Evolutionary conservation across 805 yeast species (phyloP).

Genomic region (Zygosaccharomyces bailii): DNA sequence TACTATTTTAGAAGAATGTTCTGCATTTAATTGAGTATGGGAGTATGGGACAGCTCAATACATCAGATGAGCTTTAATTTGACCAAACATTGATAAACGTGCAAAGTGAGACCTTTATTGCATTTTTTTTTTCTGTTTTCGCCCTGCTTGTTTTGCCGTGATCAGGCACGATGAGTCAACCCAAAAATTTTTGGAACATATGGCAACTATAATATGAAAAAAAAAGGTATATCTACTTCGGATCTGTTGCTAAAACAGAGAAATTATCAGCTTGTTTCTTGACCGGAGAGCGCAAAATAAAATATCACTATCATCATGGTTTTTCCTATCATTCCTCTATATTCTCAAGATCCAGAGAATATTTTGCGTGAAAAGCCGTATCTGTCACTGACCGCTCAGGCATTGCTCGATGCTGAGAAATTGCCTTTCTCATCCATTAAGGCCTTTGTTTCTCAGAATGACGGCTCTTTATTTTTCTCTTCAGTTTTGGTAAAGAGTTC

Average conservation of each 20-base stretch:
- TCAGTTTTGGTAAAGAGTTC: conserved; percentile 29
- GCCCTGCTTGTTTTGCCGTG: no score
- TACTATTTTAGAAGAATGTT: conserved; percentile 13
- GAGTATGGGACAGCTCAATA: no score
- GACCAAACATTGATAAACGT: no score
- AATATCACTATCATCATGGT: conserved; percentile 28
- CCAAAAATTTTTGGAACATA: neutral
- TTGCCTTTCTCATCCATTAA: conserved; percentile 18
- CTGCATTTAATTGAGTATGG: no score
- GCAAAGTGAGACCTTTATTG: conserved; percentile 7
- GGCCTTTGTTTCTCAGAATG: conserved; percentile 14
- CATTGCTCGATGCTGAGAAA: conserved; percentile 27
- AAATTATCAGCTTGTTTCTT: neutral
- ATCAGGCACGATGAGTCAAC: neutral
- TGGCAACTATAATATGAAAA: neutral
- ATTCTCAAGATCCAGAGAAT: conserved; percentile 19
- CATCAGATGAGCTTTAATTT: no score
- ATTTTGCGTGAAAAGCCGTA: conserved; percentile 21
- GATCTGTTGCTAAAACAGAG: neutral
- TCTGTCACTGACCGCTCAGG: conserved; percentile 28
- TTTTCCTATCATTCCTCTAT: conserved; percentile 40
- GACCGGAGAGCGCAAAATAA: neutral
- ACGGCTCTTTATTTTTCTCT: conserved; percentile 21
- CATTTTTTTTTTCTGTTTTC: conserved; percentile 2
- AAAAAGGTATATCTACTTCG: neutral